These are phyloP conservation scores for Kwoniella pini DNA, from an alignment of 768 basidiomycete species.

Conservation along the genomic window DNA sequence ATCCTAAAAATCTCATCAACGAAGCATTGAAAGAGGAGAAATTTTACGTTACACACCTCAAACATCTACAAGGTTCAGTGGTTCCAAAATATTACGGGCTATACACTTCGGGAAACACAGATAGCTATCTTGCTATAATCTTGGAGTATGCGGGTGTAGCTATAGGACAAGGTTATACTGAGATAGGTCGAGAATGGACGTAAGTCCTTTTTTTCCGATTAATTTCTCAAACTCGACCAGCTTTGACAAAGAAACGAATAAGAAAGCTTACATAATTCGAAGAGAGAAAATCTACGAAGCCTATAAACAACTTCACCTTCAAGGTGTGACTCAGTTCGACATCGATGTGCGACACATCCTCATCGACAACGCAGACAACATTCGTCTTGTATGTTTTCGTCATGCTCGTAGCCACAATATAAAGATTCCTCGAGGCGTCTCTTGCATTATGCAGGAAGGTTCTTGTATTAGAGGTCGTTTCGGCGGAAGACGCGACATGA, in stretches of 20 bases:
- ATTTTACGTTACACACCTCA: neutral
- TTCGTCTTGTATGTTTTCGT: neutral
- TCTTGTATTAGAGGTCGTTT: neutral
- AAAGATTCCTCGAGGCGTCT: neutral
- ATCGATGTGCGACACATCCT: neutral
- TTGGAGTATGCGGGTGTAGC: neutral
- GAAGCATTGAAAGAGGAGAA: neutral
- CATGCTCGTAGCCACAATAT: neutral
- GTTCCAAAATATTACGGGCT: neutral
- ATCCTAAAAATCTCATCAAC: neutral
- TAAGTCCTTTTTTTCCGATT: neutral
- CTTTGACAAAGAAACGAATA: no score
- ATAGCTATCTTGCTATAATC: neutral
- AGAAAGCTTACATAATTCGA: no score
- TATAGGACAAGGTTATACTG: neutral
- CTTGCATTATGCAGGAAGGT: neutral
- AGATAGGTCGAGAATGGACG: neutral
- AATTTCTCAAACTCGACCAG: no score
- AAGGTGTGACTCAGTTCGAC: neutral
- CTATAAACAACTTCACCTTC: neutral
- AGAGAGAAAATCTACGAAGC: constrained; percentile 1
- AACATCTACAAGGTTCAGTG: neutral
- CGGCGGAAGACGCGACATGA: neutral
- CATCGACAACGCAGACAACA: neutral
- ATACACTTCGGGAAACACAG: neutral